Percentiles rank a stretch among this genome's conserved stretches.
phyloP scores from a whole-genome alignment of 2,329 filamentous ascomycete species.

The Amylocarpus encephaloides region DNA sequence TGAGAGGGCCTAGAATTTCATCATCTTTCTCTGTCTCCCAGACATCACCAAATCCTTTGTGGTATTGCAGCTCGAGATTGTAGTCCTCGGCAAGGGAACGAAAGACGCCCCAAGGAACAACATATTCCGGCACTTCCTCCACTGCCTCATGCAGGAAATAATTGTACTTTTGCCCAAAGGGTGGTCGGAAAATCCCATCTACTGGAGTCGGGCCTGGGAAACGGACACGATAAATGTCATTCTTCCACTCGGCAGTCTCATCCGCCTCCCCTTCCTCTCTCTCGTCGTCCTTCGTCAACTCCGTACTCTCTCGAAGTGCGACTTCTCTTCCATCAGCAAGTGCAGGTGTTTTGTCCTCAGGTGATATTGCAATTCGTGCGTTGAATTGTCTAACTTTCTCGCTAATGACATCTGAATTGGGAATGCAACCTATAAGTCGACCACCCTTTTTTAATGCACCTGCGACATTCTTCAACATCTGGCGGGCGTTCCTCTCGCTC shows the following conservation, averaged over 20 bases:
- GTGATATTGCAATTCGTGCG: conserved; percentile 42
- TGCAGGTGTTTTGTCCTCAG: conserved; percentile 30
- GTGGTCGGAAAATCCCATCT: conserved; percentile 87
- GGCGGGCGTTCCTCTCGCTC: conserved; percentile 78
- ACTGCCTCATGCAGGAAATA: conserved; percentile 96
- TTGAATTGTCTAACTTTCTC: conserved; percentile 73
- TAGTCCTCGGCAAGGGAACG: conserved; percentile 92
- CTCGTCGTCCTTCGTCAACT: conserved; percentile 33
- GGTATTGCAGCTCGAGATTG: conserved; percentile 91
- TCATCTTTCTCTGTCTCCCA: conserved; percentile 91
- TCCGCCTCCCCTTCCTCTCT: conserved; percentile 57
- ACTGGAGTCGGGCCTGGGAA: conserved; percentile 78
- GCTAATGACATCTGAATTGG: conserved; percentile 90
- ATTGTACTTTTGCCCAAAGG: conserved; percentile 96
- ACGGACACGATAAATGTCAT: conserved; percentile 83
- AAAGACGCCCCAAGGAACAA: conserved; percentile 97
- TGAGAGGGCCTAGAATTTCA: conserved; percentile 70
- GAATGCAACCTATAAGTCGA: conserved; percentile 88
- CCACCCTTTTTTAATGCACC: conserved; percentile 89
- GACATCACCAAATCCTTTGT: conserved; percentile 83
- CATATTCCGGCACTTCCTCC: conserved; percentile 92
- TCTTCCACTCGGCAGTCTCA: conserved; percentile 77
- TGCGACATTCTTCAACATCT: conserved; percentile 90
- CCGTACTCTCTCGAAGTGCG: conserved; percentile 14
- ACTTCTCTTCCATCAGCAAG: not conserved